phyloP scores from a whole-genome alignment of 805 yeast genomes.

The Wickerhamomyces pijperi region DNA sequence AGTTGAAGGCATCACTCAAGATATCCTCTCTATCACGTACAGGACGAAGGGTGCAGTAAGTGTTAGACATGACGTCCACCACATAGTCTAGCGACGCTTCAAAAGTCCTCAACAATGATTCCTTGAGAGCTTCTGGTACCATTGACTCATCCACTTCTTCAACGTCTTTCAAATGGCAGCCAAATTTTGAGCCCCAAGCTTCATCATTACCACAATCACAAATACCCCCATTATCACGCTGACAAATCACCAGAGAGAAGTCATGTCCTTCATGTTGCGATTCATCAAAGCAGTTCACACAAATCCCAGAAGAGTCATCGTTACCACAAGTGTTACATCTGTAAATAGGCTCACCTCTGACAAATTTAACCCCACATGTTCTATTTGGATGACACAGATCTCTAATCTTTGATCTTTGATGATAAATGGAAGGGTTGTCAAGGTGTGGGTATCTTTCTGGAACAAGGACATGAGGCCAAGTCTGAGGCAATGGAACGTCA shows the following conservation, averaged over 20 bases:
- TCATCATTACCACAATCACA: constrained; percentile 81
- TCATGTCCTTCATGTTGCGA: constrained; percentile 65
- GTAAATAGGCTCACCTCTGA: constrained; percentile 73
- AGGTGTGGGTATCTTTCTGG: constrained; percentile 16
- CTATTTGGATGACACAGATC: constrained; percentile 42
- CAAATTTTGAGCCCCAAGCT: constrained; percentile 53
- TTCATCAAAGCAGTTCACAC: constrained; percentile 64
- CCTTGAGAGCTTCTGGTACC: constrained; percentile 33
- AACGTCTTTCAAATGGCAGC: constrained; percentile 33
- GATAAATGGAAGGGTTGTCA: constrained; percentile 12
- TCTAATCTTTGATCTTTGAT: constrained; percentile 6
- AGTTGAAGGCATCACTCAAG: constrained; percentile 24
- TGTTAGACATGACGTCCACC: constrained; percentile 42
- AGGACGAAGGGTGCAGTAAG: not conserved
- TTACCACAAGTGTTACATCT: constrained; percentile 66
- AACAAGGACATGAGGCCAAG: constrained; percentile 13
- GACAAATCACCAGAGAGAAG: constrained; percentile 51
- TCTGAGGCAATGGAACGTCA: constrained; percentile 11
- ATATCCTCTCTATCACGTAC: constrained; percentile 17
- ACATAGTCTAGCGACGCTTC: constrained; percentile 44
- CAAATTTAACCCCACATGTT: constrained; percentile 65
- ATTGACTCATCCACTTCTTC: constrained; percentile 14
- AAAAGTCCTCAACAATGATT: constrained; percentile 29
- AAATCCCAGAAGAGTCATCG: constrained; percentile 79
- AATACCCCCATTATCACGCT: constrained; percentile 50